phyloP scores from a whole-genome alignment of 2,329 filamentous ascomycete species.

The Blastomyces gilchristii region DNA sequence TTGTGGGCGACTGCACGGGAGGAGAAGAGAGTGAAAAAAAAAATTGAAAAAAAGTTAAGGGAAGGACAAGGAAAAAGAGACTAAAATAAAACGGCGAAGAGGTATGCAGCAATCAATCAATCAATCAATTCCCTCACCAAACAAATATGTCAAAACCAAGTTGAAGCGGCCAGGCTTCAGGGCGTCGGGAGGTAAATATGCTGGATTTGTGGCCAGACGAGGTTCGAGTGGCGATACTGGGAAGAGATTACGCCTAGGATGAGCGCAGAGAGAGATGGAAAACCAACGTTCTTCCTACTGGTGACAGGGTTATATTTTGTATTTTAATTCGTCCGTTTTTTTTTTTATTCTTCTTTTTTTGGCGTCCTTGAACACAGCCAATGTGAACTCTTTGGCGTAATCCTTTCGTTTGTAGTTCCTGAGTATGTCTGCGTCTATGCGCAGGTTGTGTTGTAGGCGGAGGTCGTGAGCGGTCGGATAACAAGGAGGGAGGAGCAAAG shows the following conservation, averaged over 20 bases:
- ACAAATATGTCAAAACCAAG: not conserved
- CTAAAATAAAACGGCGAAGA: not conserved
- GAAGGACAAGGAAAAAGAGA: not conserved
- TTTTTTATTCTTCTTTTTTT: not conserved
- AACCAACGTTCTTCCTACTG: not conserved
- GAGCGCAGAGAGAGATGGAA: not conserved
- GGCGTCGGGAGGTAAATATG: slow-evolving; percentile 11
- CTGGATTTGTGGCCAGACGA: not conserved
- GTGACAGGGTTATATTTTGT: not conserved
- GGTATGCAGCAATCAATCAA: not conserved
- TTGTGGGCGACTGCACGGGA: not conserved
- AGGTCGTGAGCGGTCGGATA: not conserved
- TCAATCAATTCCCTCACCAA: not conserved
- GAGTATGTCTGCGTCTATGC: not conserved
- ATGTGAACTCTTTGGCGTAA: not conserved
- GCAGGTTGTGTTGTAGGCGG: not conserved
- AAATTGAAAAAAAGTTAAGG: not conserved
- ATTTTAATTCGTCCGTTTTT: not conserved
- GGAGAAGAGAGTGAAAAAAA: not conserved
- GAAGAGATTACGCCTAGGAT: not conserved
- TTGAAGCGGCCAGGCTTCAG: slow-evolving; percentile 25
- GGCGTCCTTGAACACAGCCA: not conserved
- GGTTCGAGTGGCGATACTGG: not conserved
- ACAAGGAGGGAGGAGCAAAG: not conserved
- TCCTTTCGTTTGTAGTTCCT: not conserved